phyloP scores from a whole-genome alignment of 2,329 filamentous ascomycete species.

The Aurifilum marmelostoma region DNA sequence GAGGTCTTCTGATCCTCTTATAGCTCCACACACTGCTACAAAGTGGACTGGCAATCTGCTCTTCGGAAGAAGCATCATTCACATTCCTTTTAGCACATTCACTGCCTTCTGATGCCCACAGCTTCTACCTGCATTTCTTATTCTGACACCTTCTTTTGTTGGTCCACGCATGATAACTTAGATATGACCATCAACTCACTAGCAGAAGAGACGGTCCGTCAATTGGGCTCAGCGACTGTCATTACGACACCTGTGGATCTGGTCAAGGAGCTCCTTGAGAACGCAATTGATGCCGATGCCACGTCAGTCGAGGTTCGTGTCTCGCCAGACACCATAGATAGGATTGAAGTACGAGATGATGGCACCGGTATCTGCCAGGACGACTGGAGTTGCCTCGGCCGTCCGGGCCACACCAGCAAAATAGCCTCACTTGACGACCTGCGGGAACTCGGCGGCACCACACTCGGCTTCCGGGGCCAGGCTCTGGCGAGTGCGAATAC shows the following conservation, averaged over 20 bases:
- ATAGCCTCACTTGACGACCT: constrained; percentile 67
- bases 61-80: no score
- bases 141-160: not conserved
- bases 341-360: constrained; percentile 72
- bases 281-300: constrained; percentile 73
- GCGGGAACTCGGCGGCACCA: constrained; percentile 55
- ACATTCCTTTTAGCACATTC: no score
- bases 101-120: not conserved
- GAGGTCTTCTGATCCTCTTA: not conserved
- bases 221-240: constrained; percentile 63
- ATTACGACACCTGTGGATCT: constrained; percentile 63
- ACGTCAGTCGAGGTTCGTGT: constrained; percentile 67
- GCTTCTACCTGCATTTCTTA: not conserved
- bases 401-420: constrained; percentile 75
- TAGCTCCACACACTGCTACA: not conserved
- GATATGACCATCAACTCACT: constrained; percentile 56
- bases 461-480: constrained; percentile 77
- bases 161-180: not conserved
- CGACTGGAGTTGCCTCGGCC: constrained; percentile 66
- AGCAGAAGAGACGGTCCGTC: constrained; percentile 52
- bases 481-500: constrained; percentile 69
- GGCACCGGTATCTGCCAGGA: constrained; percentile 68
- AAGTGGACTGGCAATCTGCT: not conserved
- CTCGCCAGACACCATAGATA: constrained; percentile 67
- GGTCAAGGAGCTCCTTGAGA: constrained; percentile 79